Conservation (phyloP, 331 rosid genomes). For the Rhamnella rubrinervis region DNA sequence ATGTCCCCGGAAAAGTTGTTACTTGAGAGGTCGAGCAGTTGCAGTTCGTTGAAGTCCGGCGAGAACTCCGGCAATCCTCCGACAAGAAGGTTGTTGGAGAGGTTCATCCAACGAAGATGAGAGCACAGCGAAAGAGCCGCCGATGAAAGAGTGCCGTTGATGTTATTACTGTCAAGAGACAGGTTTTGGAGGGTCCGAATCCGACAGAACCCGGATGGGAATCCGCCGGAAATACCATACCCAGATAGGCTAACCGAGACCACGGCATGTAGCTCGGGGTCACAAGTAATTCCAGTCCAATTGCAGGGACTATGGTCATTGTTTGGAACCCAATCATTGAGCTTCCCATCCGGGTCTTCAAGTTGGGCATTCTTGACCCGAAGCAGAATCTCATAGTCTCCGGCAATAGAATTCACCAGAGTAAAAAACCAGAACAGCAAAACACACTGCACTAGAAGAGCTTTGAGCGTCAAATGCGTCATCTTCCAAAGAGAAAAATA, state of each 20-base stretch:
- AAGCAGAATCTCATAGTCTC: slow-evolving; percentile 50
- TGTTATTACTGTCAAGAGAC: slow-evolving; percentile 23
- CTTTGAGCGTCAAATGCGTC: slow-evolving; percentile 1
- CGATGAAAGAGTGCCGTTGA: slow-evolving; percentile 46
- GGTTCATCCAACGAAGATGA: slow-evolving; percentile 46
- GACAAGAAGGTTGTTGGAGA: slow-evolving; percentile 44
- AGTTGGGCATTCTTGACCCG: slow-evolving; percentile 52
- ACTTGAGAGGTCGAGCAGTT: slow-evolving; percentile 39
- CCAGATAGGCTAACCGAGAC: slow-evolving; percentile 47
- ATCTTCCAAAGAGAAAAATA: background rate
- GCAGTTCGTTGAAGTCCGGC: slow-evolving; percentile 31
- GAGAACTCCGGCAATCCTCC: slow-evolving; percentile 67
- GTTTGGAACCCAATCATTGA: slow-evolving; percentile 47
- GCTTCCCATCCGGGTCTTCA: slow-evolving; percentile 47
- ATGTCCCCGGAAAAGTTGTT: slow-evolving; percentile 75
- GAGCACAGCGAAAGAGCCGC: slow-evolving; percentile 52
- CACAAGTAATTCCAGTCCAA: slow-evolving; percentile 77
- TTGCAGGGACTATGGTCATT: slow-evolving; percentile 39
- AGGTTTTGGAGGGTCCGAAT: slow-evolving; percentile 58
- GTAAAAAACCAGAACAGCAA: slow-evolving; percentile 15
- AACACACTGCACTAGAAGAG: slow-evolving; percentile 6
- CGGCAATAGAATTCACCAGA: slow-evolving; percentile 17
- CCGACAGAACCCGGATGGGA: slow-evolving; percentile 66
- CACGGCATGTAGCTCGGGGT: slow-evolving; percentile 25
- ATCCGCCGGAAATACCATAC: slow-evolving; percentile 39